Evolutionary conservation across 2,329 filamentous ascomycete genomes (phyloP).

Genomic region (Verticillium isaacii): DNA sequence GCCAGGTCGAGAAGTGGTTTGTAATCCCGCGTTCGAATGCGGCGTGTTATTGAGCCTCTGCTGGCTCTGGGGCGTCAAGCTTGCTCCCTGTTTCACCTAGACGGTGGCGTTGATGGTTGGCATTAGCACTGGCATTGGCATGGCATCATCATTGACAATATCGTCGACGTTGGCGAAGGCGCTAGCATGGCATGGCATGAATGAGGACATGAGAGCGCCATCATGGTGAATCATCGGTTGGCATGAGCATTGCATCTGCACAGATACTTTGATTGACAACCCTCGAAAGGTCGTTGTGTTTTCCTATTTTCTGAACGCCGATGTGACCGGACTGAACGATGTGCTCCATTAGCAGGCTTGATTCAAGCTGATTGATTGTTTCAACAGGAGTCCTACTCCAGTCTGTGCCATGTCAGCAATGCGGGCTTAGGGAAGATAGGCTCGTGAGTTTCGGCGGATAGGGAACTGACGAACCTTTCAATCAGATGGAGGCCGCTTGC

Average conservation of each 20-base stretch:
- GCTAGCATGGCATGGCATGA: not conserved
- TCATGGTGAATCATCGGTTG: not conserved
- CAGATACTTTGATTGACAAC: not conserved
- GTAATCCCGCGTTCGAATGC: not conserved
- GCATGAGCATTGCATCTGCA: not conserved
- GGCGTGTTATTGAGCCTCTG: not conserved
- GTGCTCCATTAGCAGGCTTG: not conserved
- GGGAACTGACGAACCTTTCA: slow-evolving; percentile 62
- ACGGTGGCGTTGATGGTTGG: too few relatives aligned
- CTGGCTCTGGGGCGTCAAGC: not conserved
- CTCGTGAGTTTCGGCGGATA: not conserved
- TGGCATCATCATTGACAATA: too few relatives aligned
- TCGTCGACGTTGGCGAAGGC: too few relatives aligned
- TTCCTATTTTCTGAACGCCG: not conserved
- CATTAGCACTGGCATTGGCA: not conserved
- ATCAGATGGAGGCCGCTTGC: slow-evolving; percentile 94
- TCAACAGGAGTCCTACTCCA: slow-evolving; percentile 18
- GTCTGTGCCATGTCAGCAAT: slow-evolving; percentile 53
- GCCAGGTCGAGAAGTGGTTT: not conserved
- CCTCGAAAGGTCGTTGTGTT: not conserved
- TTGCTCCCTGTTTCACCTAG: too few relatives aligned
- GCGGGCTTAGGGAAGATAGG: not conserved
- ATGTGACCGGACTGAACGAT: not conserved
- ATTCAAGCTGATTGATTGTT: not conserved
- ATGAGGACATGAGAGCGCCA: not conserved